Evolutionary conservation across 2,329 filamentous ascomycete species (phyloP).

Genomic region (Cordyceps cateniannulata): DNA sequence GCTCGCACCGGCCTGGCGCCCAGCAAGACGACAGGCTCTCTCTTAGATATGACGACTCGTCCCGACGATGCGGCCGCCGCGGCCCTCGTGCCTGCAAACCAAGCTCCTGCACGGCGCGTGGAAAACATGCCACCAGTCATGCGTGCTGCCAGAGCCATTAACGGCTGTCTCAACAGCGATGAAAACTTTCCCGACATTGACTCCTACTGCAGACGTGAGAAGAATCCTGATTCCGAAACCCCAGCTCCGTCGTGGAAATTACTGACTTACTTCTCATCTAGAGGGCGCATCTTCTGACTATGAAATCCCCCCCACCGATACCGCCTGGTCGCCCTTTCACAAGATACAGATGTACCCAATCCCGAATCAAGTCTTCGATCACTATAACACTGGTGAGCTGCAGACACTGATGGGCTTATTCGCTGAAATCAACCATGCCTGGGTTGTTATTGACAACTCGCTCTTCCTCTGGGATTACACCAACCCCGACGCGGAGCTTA

Average conservation of each 20-base stretch:
- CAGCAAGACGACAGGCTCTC: constrained; percentile 5
- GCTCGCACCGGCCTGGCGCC: neutral
- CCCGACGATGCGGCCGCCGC: constrained; percentile 17
- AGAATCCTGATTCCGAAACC: neutral
- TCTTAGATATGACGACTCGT: neutral
- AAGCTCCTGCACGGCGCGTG: constrained; percentile 37
- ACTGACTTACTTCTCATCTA: constrained; percentile 33
- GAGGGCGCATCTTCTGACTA: constrained; percentile 91
- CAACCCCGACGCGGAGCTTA: constrained; percentile 79
- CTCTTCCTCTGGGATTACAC: constrained; percentile 98
- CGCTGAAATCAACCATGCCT: constrained; percentile 89
- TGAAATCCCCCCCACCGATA: constrained; percentile 61
- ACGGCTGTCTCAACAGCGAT: constrained; percentile 68
- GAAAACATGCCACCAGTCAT: constrained; percentile 59
- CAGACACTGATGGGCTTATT: constrained; percentile 94
- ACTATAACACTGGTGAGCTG: constrained; percentile 81
- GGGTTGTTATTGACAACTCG: constrained; percentile 92
- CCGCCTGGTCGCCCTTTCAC: constrained; percentile 83
- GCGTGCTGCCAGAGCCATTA: constrained; percentile 77
- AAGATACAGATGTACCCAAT: constrained; percentile 82
- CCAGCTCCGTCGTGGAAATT: neutral
- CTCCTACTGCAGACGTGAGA: constrained; percentile 79
- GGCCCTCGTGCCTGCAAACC: constrained; percentile 23
- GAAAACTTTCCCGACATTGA: constrained; percentile 83
- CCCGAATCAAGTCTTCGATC: constrained; percentile 85